Conservation (phyloP, 352 stramenopile species). For the Phytophthora sojae region DNA sequence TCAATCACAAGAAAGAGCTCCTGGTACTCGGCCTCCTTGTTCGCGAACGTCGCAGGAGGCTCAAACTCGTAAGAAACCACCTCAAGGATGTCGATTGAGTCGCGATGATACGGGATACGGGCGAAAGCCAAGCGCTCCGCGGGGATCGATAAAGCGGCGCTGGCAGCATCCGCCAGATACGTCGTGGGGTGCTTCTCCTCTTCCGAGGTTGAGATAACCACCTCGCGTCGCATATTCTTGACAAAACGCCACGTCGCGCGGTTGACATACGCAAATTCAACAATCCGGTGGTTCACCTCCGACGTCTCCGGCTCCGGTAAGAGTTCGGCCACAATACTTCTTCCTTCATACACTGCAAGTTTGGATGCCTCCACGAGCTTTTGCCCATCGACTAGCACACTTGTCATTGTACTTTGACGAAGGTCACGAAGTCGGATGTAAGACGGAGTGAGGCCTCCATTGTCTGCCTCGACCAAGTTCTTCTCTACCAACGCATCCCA, state of each 20-base stretch:
- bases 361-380: constrained; percentile 71
- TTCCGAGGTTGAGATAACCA: constrained; percentile 53
- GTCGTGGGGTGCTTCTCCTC: constrained; percentile 42
- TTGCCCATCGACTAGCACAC: constrained; percentile 67
- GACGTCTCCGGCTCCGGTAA: constrained; percentile 58
- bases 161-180: constrained; percentile 51
- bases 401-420: constrained; percentile 71
- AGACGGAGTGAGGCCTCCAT: constrained; percentile 36
- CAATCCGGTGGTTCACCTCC: constrained; percentile 57
- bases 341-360: constrained; percentile 81
- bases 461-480: constrained; percentile 35
- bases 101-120: constrained; percentile 63
- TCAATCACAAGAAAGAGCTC: constrained; percentile 79
- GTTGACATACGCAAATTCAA: constrained; percentile 78
- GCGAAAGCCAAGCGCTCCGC: constrained; percentile 62
- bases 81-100: constrained; percentile 81
- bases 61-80: constrained; percentile 62
- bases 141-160: constrained; percentile 55
- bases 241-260: constrained; percentile 71
- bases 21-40: constrained; percentile 61
- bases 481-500: constrained; percentile 59
- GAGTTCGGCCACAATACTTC: constrained; percentile 79
- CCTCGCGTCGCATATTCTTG: constrained; percentile 60
- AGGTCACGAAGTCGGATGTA: constrained; percentile 75
- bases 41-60: constrained; percentile 28